These are phyloP conservation scores for Rhynchospora pubera DNA, from an alignment of 176 grass and related monocot species.

Conservation along the genomic window DNA sequence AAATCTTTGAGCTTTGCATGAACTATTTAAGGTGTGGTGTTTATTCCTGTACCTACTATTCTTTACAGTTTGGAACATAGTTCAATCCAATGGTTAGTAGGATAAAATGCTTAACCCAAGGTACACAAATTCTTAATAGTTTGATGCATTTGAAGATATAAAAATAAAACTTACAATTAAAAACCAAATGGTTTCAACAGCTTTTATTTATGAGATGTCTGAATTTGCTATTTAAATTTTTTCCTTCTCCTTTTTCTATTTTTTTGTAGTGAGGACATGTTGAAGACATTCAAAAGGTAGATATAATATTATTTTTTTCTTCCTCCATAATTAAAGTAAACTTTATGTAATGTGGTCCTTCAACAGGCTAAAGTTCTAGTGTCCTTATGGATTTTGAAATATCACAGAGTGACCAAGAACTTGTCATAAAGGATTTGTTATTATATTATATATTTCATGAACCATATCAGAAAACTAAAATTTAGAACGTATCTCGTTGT, in stretches of 20 bases:
- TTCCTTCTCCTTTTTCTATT: background rate
- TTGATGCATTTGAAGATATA: background rate
- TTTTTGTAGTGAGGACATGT: constrained; percentile 84
- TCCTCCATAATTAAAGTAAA: too few species aligned
- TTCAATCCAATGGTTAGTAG: constrained; percentile 17
- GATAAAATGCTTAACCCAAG: background rate
- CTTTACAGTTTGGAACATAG: background rate
- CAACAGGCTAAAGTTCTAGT: too few species aligned
- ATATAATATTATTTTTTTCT: too few species aligned
- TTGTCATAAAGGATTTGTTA: too few species aligned
- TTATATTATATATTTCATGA: too few species aligned
- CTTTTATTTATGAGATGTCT: constrained; percentile 6
- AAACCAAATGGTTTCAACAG: background rate
- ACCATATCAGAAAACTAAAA: too few species aligned
- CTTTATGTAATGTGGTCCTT: too few species aligned
- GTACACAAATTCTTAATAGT: too few species aligned
- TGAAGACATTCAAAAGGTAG: too few species aligned
- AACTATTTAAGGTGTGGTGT: background rate
- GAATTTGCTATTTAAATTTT: background rate
- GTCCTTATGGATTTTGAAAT: too few species aligned
- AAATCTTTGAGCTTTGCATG: background rate
- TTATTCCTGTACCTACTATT: background rate
- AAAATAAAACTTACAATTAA: too few species aligned
- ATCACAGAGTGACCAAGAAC: too few species aligned
- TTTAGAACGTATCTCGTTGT: background rate